phyloP scores from a whole-genome alignment of 2,329 filamentous ascomycete species.

The Stemphylium lycopersici region DNA sequence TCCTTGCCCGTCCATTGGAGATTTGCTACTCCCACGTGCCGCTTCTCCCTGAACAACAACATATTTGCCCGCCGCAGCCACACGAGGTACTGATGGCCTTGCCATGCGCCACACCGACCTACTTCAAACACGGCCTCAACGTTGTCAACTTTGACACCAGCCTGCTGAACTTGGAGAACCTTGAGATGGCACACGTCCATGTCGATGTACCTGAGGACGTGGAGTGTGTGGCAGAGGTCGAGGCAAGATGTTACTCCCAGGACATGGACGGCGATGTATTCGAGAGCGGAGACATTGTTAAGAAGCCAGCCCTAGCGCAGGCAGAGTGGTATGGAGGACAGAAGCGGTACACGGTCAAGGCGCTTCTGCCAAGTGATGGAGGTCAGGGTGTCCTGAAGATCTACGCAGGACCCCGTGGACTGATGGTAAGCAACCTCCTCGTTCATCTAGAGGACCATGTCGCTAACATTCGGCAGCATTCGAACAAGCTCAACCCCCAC shows the following conservation, averaged over 20 bases:
- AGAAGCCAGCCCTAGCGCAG: constrained; percentile 86
- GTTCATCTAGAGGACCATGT: background rate
- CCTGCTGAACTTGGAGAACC: constrained; percentile 80
- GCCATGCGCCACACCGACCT: constrained; percentile 83
- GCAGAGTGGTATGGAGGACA: constrained; percentile 86
- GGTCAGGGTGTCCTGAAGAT: constrained; percentile 86
- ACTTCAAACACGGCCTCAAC: constrained; percentile 80
- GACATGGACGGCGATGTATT: constrained; percentile 92
- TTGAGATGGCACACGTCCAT: constrained; percentile 91
- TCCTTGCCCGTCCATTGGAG: constrained; percentile 85
- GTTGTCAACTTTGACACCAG: constrained; percentile 93
- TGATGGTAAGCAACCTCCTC: constrained; percentile 66
- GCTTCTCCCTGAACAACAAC: constrained; percentile 84
- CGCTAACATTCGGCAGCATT: constrained; percentile 63
- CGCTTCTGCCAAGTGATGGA: constrained; percentile 87
- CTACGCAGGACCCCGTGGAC: constrained; percentile 89
- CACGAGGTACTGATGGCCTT: constrained; percentile 86
- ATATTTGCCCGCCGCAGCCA: constrained; percentile 86
- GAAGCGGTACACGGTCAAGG: constrained; percentile 94
- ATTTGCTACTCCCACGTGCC: constrained; percentile 96
- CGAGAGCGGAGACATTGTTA: constrained; percentile 85
- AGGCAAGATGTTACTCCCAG: constrained; percentile 77
- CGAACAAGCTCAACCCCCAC: constrained; percentile 94
- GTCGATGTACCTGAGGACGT: constrained; percentile 87
- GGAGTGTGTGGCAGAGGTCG: constrained; percentile 90